phyloP scores from a whole-genome alignment of 768 basidiomycete genomes.

The Leccinellum albellum region DNA sequence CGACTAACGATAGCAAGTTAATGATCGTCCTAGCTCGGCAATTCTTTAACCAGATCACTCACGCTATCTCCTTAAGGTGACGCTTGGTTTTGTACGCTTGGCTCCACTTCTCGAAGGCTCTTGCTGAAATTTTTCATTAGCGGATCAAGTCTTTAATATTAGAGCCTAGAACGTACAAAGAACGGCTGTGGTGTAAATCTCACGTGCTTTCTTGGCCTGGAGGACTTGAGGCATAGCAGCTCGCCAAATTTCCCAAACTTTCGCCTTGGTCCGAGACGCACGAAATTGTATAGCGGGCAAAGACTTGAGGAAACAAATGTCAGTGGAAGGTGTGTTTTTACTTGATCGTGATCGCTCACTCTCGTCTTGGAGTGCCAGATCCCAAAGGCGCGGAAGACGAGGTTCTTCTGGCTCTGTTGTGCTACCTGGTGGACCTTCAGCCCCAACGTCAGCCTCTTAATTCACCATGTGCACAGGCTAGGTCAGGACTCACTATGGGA shows the following conservation, averaged over 20 bases:
- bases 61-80: conserved; percentile 81
- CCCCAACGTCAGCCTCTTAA: conserved; percentile 7
- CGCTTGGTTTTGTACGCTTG: conserved; percentile 64
- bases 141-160: background rate
- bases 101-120: conserved; percentile 62
- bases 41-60: conserved; percentile 34
- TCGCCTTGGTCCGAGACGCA: conserved; percentile 55
- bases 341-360: conserved; percentile 36
- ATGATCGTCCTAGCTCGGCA: conserved; percentile 23
- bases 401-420: conserved; percentile 54
- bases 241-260: conserved; percentile 64
- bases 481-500: conserved; percentile 55
- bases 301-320: conserved; percentile 42
- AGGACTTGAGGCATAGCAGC: conserved; percentile 67
- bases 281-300: conserved; percentile 78
- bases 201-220: conserved; percentile 62
- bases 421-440: conserved; percentile 44
- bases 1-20: conserved; percentile 47
- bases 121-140: conserved; percentile 34
- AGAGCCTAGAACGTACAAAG: conserved; percentile 47
- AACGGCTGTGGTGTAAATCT: conserved; percentile 48
- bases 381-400: conserved; percentile 63
- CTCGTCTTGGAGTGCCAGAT: conserved; percentile 75
- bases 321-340: conserved; percentile 3
- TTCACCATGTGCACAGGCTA: background rate